phyloP scores from a whole-genome alignment of 1,284 basidiomycete genomes.

The Ustilago loliicola region DNA sequence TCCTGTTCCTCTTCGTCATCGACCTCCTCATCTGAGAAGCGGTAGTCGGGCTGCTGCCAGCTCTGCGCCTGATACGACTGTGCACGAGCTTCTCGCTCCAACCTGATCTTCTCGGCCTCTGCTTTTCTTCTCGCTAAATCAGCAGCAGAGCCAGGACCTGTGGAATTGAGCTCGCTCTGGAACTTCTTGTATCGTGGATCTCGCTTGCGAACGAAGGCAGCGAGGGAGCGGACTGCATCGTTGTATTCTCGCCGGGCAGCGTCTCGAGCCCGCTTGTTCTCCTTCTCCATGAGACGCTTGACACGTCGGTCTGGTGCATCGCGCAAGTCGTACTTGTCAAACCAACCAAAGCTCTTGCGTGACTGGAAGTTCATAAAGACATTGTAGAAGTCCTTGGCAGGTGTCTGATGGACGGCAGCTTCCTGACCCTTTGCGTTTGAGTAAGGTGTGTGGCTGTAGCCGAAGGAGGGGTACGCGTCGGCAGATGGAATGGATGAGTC shows the following conservation, averaged over 20 bases:
- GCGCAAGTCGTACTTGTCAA: constrained; percentile 83
- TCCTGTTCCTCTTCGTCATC: constrained; percentile 18
- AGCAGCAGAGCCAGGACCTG: constrained; percentile 72
- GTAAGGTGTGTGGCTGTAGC: constrained; percentile 83
- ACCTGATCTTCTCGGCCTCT: constrained; percentile 56
- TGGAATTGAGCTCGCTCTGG: constrained; percentile 76
- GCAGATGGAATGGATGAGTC: constrained; percentile 59
- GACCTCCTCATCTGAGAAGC: constrained; percentile 56
- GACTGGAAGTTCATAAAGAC: constrained; percentile 90
- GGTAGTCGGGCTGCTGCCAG: constrained; percentile 60
- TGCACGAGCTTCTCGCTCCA: constrained; percentile 74
- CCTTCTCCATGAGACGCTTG: constrained; percentile 89
- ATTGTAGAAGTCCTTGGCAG: constrained; percentile 79
- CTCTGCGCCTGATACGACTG: constrained; percentile 74
- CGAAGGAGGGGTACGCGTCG: constrained; percentile 80
- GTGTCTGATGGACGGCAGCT: constrained; percentile 46
- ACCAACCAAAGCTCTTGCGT: constrained; percentile 90
- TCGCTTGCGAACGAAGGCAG: constrained; percentile 88
- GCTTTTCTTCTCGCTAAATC: constrained; percentile 75
- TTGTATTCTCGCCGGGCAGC: constrained; percentile 92
- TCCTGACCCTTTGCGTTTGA: constrained; percentile 64
- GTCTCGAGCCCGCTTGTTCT: constrained; percentile 92
- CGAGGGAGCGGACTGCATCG: constrained; percentile 82
- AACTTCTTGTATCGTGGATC: constrained; percentile 87
- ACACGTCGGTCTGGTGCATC: constrained; percentile 89